Evolutionary conservation across 139 green algal genomes (phyloP), one percentile per base, ranked within the genome.

Genomic region (Desmodesmus armatus): DNA sequence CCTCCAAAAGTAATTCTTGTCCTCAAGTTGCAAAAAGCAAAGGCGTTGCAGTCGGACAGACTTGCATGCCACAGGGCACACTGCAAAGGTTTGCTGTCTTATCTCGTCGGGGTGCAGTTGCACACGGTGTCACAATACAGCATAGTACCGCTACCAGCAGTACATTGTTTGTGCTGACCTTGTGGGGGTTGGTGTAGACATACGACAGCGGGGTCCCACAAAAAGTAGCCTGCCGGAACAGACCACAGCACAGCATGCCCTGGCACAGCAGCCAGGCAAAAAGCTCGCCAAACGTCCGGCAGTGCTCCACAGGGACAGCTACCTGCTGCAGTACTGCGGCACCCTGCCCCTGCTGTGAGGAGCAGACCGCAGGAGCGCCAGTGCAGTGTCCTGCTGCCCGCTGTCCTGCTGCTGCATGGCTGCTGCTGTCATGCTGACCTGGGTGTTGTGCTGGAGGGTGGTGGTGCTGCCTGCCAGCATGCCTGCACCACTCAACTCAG

Each of bases 271-370:
- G 49, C 47, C 41, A 39, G 2, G 40, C 19, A 35, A 80, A 80
- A 5, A 80, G 49, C 31, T 80, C 44, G 31, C 73, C 73, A 67
- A 80, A 80, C 17, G 73, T 80, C 0, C 67, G 47, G 67, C 73
- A 80, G 23, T 43, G 41, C 2, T 19, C 66, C 19, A 53, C 73
- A 49, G 73, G 31, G 3, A 80, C 49, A 23, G 41, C 47, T n/a
- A 80, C 17, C 49, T 80, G 73, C 21, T 37, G 73, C 31, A 80
- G 73, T 19, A 69, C 49, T 51, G 67, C 67, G 9, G 9, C 9
- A 55, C 47, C 47, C 29, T 72, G 63, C 31, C n/a, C 11, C 31
- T 72, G 63, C 63, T 29, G 63, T 41, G 29, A 23, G 29, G 9
- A 41, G 63, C 0, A 44, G 29, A 33, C 63, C 43, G 67, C 19